Base-by-base conservation (phyloP, 2,329 filamentous ascomycete genomes). In the Penicillium crustosum region DNA sequence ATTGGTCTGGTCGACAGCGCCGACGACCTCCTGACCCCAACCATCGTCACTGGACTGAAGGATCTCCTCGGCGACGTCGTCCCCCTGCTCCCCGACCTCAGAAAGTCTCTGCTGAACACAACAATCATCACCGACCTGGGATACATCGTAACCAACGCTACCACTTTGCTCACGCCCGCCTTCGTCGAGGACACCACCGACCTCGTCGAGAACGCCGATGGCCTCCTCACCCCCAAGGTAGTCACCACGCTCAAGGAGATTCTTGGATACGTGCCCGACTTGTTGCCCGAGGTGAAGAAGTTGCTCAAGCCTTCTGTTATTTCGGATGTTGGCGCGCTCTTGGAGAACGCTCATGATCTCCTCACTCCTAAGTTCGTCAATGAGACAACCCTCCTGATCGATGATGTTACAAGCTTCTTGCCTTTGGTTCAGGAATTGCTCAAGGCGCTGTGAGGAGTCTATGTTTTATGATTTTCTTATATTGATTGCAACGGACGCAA, bases 111-210 rank as follows among this genome's bases (percentile, higher is more conserved):
- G 64, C 66, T 58, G 58, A 68, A 57, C 64, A 33, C 58, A 5
- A 64, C 65, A 8, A 63, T 72, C 12, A 67, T 74, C 36, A 57
- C 64, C 44, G 67, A 70, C 41, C 59, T 73, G 43, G 62, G 61
- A 33, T 66, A 62, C 55, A 62, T 74, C 31, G 60, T 74, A 21
- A 67, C 65, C 41, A 74, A 74, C 49, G 71, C 68, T 8, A 70
- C 69, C 19, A 50, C 29, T 6, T 59, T 74, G 21, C 61, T 74
- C 42, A 71, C 68, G 2, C 65, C 71, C 33, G 59, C 61, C 41
- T 74, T 74, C 45, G 69, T 74, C 45, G 56, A 61, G 21, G 69
- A 70, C 21, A 73, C 71, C 3, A 61, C 60, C 13, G 58, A 58
- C 23, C 61, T 73, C 15, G 65, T 73, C 55, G 62, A 64, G 19